Conservation (phyloP, 2,329 filamentous ascomycete species). For the Cercospora zeina region DNA sequence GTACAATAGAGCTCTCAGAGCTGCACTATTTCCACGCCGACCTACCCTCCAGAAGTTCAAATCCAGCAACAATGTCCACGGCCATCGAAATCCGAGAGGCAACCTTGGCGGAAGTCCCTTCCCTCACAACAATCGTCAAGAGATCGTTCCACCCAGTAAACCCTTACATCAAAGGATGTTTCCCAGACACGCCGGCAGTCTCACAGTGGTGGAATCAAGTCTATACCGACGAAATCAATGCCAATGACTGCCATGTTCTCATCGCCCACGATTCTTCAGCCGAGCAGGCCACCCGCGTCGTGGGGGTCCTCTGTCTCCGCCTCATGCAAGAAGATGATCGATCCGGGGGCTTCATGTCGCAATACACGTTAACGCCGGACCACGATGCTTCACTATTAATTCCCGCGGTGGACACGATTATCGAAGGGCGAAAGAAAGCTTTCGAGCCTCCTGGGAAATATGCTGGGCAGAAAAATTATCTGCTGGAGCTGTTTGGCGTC, state of each 20-base stretch:
- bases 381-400: slow-evolving; percentile 25
- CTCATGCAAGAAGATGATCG: slow-evolving; percentile 21
- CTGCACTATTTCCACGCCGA: background rate
- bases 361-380: slow-evolving; percentile 20
- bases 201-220: slow-evolving; percentile 29
- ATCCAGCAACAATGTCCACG: background rate
- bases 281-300: background rate
- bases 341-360: slow-evolving; percentile 24
- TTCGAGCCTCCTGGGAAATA: background rate
- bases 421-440: slow-evolving; percentile 14
- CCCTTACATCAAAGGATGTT: slow-evolving; percentile 27
- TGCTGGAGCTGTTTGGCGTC: slow-evolving; percentile 33
- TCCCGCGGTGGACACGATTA: slow-evolving; percentile 17
- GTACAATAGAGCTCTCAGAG: background rate
- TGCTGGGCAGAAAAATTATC: slow-evolving; percentile 8
- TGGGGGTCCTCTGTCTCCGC: slow-evolving; percentile 29
- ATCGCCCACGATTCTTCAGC: slow-evolving; percentile 21
- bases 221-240: slow-evolving; percentile 28
- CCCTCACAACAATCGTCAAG: slow-evolving; percentile 33
- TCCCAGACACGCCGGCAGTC: slow-evolving; percentile 31
- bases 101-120: slow-evolving; percentile 20
- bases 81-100: slow-evolving; percentile 13
- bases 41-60: background rate
- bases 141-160: slow-evolving; percentile 35
- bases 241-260: slow-evolving; percentile 23